These are phyloP conservation scores for Lentinula sp. DNA, from an alignment of 768 basidiomycete genomes.

Conservation along the genomic window DNA sequence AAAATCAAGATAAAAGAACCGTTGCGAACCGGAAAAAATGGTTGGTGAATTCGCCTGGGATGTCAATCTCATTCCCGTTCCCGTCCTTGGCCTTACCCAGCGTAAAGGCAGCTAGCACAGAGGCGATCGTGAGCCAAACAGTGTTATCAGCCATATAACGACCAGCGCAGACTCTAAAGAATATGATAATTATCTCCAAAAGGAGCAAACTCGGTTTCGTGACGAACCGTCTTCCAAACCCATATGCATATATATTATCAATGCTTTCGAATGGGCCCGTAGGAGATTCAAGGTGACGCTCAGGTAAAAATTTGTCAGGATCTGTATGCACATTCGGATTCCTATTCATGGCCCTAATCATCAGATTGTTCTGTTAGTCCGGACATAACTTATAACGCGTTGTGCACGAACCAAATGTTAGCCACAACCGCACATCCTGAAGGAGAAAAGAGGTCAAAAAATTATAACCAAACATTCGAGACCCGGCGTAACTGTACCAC, in stretches of 20 bases:
- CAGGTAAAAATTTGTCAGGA: constrained; percentile 1
- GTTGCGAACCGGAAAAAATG: background rate
- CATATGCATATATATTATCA: constrained; percentile 1
- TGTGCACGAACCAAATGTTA: constrained; percentile 7
- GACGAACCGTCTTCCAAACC: constrained; percentile 11
- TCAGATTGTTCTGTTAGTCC: background rate
- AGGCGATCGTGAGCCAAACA: background rate
- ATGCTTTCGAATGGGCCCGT: background rate
- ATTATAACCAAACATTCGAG: background rate
- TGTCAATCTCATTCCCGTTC: background rate
- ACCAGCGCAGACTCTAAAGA: background rate
- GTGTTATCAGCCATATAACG: constrained; percentile 1
- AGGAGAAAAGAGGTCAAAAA: background rate
- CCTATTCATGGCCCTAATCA: constrained; percentile 5
- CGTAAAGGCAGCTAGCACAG: background rate
- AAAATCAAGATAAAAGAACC: background rate
- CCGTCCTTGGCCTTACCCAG: background rate
- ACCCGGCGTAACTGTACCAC: background rate
- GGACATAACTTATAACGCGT: background rate
- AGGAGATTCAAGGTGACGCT: background rate
- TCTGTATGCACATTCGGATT: constrained; percentile 5
- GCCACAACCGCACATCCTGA: constrained; percentile 15
- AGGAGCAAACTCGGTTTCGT: background rate
- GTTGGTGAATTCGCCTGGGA: background rate
- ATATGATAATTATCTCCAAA: no score